A percentile compares a stretch with the other conserved stretches of the same genome.
Evolutionary conservation across 1,284 basidiomycete genomes (phyloP).

Genomic region (Papiliotrema laurentii): DNA sequence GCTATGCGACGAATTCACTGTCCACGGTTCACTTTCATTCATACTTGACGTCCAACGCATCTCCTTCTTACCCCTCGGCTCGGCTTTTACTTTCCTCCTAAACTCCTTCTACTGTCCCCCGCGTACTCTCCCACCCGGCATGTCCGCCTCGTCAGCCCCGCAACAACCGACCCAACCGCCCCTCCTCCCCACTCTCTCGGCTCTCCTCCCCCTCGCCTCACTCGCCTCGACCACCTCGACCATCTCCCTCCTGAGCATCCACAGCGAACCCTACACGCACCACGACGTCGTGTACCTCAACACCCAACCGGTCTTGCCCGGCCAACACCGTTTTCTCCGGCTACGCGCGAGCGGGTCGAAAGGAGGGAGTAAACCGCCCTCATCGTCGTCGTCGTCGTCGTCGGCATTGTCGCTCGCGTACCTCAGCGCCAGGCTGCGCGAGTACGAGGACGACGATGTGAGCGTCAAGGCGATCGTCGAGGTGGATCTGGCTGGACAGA

Average conservation of each 20-base stretch:
- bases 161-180: conserved; percentile 3
- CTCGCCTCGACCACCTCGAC: background rate
- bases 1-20: too few relatives aligned
- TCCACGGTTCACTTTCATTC: too few relatives aligned
- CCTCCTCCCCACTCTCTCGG: conserved; percentile 4
- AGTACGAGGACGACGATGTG: conserved; percentile 36
- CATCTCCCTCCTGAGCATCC: conserved; percentile 5
- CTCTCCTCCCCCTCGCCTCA: conserved; percentile 1
- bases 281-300: conserved; percentile 31
- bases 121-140: too few relatives aligned
- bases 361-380: background rate
- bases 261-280: conserved; percentile 5
- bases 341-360: conserved; percentile 7
- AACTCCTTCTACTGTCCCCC: too few relatives aligned
- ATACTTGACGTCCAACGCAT: too few relatives aligned
- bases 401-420: too few relatives aligned
- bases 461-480: conserved; percentile 29
- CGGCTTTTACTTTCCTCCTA: too few relatives aligned
- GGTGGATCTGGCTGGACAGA: conserved; percentile 26
- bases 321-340: conserved; percentile 25
- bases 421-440: conserved; percentile 25
- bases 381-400: too few relatives aligned
- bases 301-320: conserved; percentile 26
- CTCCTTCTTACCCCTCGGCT: too few relatives aligned
- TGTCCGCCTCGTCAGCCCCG: background rate